Base-by-base conservation (phyloP, 257 asterid species). In the Capsicum baccatum region DNA sequence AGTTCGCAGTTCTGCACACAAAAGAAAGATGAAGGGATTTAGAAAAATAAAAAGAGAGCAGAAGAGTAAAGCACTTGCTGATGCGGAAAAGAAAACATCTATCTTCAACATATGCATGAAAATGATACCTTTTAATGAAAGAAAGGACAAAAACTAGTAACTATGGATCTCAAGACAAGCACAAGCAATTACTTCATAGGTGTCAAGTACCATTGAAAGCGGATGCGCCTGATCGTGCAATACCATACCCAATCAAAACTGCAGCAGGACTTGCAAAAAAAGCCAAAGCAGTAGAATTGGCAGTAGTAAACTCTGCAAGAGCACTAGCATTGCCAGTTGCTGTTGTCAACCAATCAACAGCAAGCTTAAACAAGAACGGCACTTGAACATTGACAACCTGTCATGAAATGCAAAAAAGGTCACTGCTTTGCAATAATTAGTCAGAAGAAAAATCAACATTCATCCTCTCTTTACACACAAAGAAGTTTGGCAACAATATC, bases 361-460 rank as follows among this genome's bases (percentile, higher is more conserved):
- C 95, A 56, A 95, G 90, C 92, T 97, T 97, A 88, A 97, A 95
- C 93, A 97, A 90, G 92, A 97, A 94, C 9, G 99, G 99, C 83
- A 95, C 99, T 91, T 97, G 99, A 86, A 97, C 98, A 90, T 95
- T 97, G 84, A 97, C 71, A 82, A 97, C 99, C 99, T 97, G 90
- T 85, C 88, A 52, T 74, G 78, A 84, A 80, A 83, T 68, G 54
- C 47, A 71, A 59, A 54, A 81, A 78, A 57, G 83, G 11, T 16
- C 60, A 84, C 56, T 79, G 37, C 17, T 63, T 55, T 19, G 54
- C 39, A 17, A 37, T 74, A 37, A 68, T 68, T 68, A 68, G 39
- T 68, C 78, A 68, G 54, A 26, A 39, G 78, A 39, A 37, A 68
- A 15, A 68, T 15, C 78, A 68, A 21, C 26, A 50, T 68, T 55